A percentile compares a stretch with the other conserved stretches of the same genome.
These are phyloP conservation scores for Xerocomellus intermedius DNA, from an alignment of 768 basidiomycete species.

Conservation along the genomic window DNA sequence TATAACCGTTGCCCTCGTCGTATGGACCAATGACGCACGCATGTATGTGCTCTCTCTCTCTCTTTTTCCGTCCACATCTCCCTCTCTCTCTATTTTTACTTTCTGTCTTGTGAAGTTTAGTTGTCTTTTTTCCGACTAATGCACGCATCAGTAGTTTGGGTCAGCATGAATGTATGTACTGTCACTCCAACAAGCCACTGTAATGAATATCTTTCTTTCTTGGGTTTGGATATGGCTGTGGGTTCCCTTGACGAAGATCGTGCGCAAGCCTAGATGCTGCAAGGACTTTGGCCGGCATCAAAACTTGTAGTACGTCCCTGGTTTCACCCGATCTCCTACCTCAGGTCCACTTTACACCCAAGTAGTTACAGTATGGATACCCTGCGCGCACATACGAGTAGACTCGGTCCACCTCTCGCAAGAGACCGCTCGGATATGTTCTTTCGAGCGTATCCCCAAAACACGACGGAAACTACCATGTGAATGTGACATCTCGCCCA, in stretches of 20 bases:
- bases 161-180: constrained; percentile 21
- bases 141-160: constrained; percentile 9
- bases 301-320: no score
- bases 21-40: constrained; percentile 3
- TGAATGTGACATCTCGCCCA: no score
- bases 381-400: no score
- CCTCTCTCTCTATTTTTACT: neutral
- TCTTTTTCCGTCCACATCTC: neutral
- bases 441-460: no score
- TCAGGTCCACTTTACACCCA: no score
- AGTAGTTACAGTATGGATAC: no score
- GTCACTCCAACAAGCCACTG: constrained; percentile 7
- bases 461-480: no score
- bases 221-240: neutral
- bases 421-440: no score
- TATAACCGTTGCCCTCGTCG: constrained; percentile 1
- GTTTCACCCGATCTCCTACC: no score
- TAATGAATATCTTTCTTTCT: neutral
- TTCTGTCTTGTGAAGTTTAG: neutral
- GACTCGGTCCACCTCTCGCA: no score
- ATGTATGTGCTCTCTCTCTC: neutral
- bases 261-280: no score
- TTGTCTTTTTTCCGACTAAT: constrained; percentile 3
- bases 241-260: neutral
- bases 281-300: no score